Evolutionary conservation across 352 stramenopile species (phyloP), one percentile per base, ranked within the genome.

Genomic region (Phytophthora foliorum): DNA sequence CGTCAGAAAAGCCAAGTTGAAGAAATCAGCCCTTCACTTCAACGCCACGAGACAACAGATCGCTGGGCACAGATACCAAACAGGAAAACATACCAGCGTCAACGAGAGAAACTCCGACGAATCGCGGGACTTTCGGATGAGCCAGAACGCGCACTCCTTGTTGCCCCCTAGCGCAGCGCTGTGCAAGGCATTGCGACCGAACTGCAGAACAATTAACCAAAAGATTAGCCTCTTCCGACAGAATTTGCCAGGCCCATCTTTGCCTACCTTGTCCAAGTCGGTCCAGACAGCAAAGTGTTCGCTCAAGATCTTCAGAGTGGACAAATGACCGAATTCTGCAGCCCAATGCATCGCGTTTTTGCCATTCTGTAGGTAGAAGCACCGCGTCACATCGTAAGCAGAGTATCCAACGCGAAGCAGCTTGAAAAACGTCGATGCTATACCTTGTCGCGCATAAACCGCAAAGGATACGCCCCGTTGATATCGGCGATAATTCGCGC

Each of bases 271-370:
- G 63, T 94, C 86, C 9, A 75, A 71, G 53, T 94, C 86, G 1
- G 84, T 94, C 86, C 88, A 96, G 10, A 93, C 63, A 5, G 64
- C 62, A 32, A 94, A 94, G 29, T 93, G 74, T 34, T 96, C 88
- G 27, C 82, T 84, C 19, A 96, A 62, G 10, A 96, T 70, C 67
- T 93, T 94, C n/a, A 96, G 61, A 9, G 86, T 89, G 29, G 78
- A 87, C 44, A 96, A 69, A 53, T 96, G 88, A 0, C 88, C 85
- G 25, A 85, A 84, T 53, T 93, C 86, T 1, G 88, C 86, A 16
- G 88, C 88, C 86, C 87, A 96, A 50, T 96, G 88, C 82, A 96
- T 89, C 16, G 88, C 88, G 45, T 96, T 96, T 57, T 96, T 96
- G 51, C 88, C 88, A 53, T 96, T 94, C 88, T 95, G 45, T 57